Evolutionary conservation across 768 basidiomycete species (phyloP).

Genomic region (Phlebiopsis flavidoalba): DNA sequence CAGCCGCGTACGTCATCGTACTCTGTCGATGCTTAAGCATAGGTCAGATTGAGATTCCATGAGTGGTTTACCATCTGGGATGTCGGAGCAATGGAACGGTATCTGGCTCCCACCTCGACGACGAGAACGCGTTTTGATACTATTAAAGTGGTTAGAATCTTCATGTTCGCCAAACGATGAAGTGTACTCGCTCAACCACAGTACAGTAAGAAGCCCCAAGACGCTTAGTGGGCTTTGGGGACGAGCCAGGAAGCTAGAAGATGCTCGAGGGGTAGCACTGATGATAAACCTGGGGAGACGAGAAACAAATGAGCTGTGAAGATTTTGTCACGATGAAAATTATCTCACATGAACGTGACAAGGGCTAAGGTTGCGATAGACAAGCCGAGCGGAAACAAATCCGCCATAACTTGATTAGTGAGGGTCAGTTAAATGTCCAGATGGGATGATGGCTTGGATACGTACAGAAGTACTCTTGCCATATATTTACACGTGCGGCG

Average conservation of each 20-base stretch:
- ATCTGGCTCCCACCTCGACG: constrained; percentile 48
- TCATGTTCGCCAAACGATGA: background rate
- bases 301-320: too few relatives aligned
- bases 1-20: constrained; percentile 41
- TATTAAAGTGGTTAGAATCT: constrained; percentile 13
- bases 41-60: background rate
- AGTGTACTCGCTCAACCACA: constrained; percentile 45
- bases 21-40: constrained; percentile 19
- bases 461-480: constrained; percentile 59
- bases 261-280: background rate
- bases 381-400: constrained; percentile 56
- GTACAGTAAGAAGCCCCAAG: constrained; percentile 39
- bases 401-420: constrained; percentile 41
- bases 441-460: background rate
- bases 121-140: constrained; percentile 59
- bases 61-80: constrained; percentile 37
- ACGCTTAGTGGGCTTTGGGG: constrained; percentile 45
- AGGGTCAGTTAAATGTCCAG: background rate
- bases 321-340: too few relatives aligned
- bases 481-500: constrained; percentile 47
- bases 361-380: constrained; percentile 46
- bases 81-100: constrained; percentile 42
- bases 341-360: constrained; percentile 39
- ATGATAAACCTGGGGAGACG: background rate
- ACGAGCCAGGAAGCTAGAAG: constrained; percentile 27